Conservation (phyloP, 345 rosid genomes). For the Dimocarpus longan region DNA sequence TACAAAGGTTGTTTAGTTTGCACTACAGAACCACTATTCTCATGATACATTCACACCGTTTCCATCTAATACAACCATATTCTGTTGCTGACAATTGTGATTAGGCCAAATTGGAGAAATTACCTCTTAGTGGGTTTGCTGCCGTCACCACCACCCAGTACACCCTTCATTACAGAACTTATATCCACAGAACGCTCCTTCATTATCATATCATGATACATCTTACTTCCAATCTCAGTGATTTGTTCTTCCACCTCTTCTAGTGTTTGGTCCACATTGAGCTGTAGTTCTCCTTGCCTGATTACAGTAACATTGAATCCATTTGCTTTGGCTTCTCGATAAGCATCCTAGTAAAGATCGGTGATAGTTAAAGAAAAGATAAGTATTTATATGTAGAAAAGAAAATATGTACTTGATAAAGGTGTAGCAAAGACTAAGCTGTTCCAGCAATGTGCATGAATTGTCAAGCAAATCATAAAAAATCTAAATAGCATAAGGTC, state of each 20-base stretch:
- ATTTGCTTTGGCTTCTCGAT: constrained; percentile 82
- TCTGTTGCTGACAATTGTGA: not conserved
- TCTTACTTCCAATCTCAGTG: constrained; percentile 80
- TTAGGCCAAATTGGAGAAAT: constrained; percentile 4
- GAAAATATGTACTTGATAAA: not conserved
- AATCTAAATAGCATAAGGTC: not conserved
- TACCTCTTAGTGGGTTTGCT: constrained; percentile 45
- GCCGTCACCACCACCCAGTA: constrained; percentile 36
- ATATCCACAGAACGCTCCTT: constrained; percentile 75
- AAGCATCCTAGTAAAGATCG: constrained; percentile 58
- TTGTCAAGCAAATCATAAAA: constrained; percentile 1
- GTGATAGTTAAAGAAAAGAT: not conserved
- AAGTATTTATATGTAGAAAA: not conserved
- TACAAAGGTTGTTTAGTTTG: not conserved
- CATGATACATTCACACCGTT: not conserved
- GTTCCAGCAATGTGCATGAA: not conserved
- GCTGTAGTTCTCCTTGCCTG: constrained; percentile 69
- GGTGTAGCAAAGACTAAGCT: constrained; percentile 9
- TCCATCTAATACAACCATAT: not conserved
- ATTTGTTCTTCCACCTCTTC: constrained; percentile 86
- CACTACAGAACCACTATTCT: not conserved
- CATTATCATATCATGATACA: constrained; percentile 81
- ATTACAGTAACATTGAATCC: constrained; percentile 84
- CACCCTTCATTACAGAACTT: constrained; percentile 80
- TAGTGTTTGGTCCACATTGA: constrained; percentile 75